Evolutionary conservation across 345 rosid genomes (phyloP), one percentile per base, ranked within the genome.

Genomic region (Arabis alpina): DNA sequence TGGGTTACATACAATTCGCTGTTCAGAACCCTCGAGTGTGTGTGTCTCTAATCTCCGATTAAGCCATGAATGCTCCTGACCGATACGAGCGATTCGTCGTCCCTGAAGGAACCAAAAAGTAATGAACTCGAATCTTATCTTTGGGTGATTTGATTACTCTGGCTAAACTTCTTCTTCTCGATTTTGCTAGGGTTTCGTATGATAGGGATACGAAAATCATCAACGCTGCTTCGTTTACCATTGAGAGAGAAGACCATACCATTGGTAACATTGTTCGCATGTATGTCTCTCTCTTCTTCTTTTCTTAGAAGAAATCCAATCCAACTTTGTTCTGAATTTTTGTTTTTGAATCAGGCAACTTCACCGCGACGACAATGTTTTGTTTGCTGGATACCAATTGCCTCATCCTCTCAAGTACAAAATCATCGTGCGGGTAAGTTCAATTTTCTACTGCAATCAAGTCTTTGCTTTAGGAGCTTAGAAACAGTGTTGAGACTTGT

Each of bases 331-430:
- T 32, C 36, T 64, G 58, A 53, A 1, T 4, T 44, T 36, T 41
- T 41, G 48, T 3, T 11, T 4, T 32, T 55, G 3, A 6, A 61
- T 55, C 75, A 93, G 98, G 97, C 97, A 93, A 80, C 76, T 93
- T 65, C 98, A 90, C 80, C 77, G 93, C 15, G 98, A 93, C 58
- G 96, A 87, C 3, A 87, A 86, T 64, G 98, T 93, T n/a, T 83
- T 93, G 66, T 91, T 93, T 48, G 94, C 97, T 48, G 98, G 98
- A 15, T 93, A 93, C 87, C 88, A 91, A 83, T 89, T 93, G 3
- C 98, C 98, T 60, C 97, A 91, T 45, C 97, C 97, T 63, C 92
- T 93, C 43, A 86, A 88, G 82, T 90, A 93, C 87, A 93, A 93
- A 69, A 88, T 90, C 70, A 77, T 88, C 13, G 85, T 93, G 51